Evolutionary conservation across 192 early-diverging fungal genomes (phyloP).

Genomic region (Coemansia sp.): DNA sequence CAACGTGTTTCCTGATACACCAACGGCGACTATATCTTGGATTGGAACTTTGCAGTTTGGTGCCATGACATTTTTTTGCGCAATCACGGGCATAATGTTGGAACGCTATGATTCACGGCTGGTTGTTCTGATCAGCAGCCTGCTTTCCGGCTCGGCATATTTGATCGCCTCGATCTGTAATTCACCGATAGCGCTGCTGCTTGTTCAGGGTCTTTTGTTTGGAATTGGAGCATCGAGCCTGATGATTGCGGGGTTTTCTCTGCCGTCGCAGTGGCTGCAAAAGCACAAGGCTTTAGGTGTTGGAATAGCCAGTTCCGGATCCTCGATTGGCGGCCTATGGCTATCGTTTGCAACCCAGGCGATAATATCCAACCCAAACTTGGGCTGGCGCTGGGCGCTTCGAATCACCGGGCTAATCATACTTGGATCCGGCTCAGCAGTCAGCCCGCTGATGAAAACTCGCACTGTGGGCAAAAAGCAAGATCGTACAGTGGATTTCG

Average conservation of each 20-base stretch:
- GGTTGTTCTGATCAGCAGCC: conserved; percentile 3
- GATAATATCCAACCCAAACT: conserved; percentile 41
- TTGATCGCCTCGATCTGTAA: conserved; percentile 28
- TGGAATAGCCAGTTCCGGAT: conserved; percentile 68
- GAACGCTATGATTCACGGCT: conserved; percentile 20
- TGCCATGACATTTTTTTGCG: conserved; percentile 24
- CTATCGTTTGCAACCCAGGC: conserved; percentile 56
- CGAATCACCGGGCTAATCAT: conserved; percentile 60
- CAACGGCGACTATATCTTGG: conserved; percentile 33
- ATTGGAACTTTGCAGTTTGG: conserved; percentile 43
- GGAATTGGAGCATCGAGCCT: conserved; percentile 63
- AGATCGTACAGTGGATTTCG: conserved; percentile 20
- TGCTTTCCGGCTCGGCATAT: conserved; percentile 15
- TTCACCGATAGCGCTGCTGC: conserved; percentile 57
- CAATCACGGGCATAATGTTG: conserved; percentile 18
- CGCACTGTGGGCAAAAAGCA: conserved; percentile 7
- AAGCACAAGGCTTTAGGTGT: conserved; percentile 64
- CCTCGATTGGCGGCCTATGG: conserved; percentile 68
- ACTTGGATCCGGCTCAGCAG: conserved; percentile 5
- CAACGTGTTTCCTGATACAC: conserved; percentile 20
- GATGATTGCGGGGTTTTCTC: conserved; percentile 61
- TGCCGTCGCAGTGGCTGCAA: conserved; percentile 70
- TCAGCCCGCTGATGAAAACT: conserved; percentile 18
- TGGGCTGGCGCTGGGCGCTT: conserved; percentile 66
- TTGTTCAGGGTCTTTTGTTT: conserved; percentile 74